Evolutionary conservation across 2,329 filamentous ascomycete genomes (phyloP), one percentile per base, ranked within the genome.

Genomic region (Verticillium longisporum): DNA sequence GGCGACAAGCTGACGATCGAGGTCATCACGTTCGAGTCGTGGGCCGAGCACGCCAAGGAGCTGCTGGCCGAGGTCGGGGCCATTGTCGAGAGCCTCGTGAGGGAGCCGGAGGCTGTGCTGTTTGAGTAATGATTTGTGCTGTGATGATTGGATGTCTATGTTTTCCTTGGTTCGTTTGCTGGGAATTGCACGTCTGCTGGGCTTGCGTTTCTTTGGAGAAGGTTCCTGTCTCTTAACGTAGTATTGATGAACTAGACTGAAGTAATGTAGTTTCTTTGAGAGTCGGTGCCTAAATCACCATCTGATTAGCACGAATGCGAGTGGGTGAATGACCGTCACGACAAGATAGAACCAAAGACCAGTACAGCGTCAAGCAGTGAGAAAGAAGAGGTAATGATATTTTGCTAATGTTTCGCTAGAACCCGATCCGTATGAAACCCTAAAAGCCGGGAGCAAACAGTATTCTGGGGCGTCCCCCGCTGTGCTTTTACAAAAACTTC

Each of bases 11-110:
- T 83, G 69, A 80, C 78, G 56, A 73, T 87, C 58, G 85, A 87
- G 74, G 78, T 87, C 68, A 83, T 87, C 21, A 86, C 84, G 2
- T 82, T 85, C 65, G 74, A 83, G 68, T 81, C 78, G 56, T 86
- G 83, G 82, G 75, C 73, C 11, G 74, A 70, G 0, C 79, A 84
- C 57, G 84, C 84, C 1, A 72, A 74, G 55, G 76, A 76, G 13
- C 67, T 87, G 60, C 68, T 88, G 57, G 75, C 77, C 21, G 81
- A 84, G 58, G 66, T 87, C 64, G 77, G 73, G 57, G 69, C 66
- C 3, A 73, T 75, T 34, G 71, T 82, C 63, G 67, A 73, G 58
- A 66, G 71, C 57, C 65, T 83, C 60, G 75, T 81, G 11, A 64
- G 65, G 38, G 65, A 71, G 61, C 73, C 75, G 2, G 62, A 68